Evolutionary conservation across 345 rosid genomes (phyloP), one percentile per base, ranked within the genome.

Genomic region (Balakata baccata): DNA sequence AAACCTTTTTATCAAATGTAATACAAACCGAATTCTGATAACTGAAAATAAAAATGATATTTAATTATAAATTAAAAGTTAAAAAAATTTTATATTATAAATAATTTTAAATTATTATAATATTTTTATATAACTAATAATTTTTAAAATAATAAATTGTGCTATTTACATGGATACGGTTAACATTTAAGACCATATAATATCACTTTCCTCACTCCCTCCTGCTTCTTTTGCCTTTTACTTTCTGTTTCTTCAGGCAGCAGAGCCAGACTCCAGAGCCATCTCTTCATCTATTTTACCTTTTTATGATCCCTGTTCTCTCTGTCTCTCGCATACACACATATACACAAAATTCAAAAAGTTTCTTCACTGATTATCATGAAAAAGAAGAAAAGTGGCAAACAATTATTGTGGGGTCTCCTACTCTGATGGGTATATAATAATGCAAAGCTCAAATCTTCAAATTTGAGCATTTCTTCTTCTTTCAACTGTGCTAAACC

Each of bases 381-480:
- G 81, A 41, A 43, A 41, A 75, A 41, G 58, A 74, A 69, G 12
- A 71, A 69, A 72, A 66, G 66, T 61, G 54, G 46, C 66, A 72
- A 69, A 64, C 56, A 60, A n/a, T 12, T 56, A 73, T 51, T 74
- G 79, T 80, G 79, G 79, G 81, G 82, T 71, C 81, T 73, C 67
- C 71, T 70, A 53, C 72, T 70, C 60, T 43, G 60, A 51, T 47
- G 56, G 63, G 10, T 74, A 77, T 85, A 81, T 71, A 80, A 62
- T 74, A 69, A 47, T 66, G 68, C 74, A 66, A 57, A 74, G 77
- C 85, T 74, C 63, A 51, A 75, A 62, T 54, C 84, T 58, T 77
- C 58, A 65, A 74, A 74, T 75, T 78, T 81, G 74, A 17, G 56
- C 34, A 43, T 23, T 75, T 71, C 66, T 72, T 77, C 49, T 68